These are phyloP conservation scores for Solanum aculeatissimum DNA, from an alignment of 305 asterid genomes.

Conservation along the genomic window DNA sequence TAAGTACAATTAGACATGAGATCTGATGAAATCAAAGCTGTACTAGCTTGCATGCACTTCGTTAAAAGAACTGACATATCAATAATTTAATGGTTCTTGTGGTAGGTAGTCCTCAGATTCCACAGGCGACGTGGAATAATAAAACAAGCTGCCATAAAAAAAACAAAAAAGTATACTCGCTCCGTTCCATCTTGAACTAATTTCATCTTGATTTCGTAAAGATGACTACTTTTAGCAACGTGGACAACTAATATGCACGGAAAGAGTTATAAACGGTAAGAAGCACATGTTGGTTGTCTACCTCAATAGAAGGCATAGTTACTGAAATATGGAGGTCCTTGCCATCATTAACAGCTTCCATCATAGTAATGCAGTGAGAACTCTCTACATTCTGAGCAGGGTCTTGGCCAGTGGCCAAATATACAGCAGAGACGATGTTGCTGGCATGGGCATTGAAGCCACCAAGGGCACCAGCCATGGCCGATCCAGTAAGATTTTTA, in stretches of 20 bases:
- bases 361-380: slow-evolving; percentile 46
- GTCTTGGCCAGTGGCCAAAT: slow-evolving; percentile 44
- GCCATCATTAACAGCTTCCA: slow-evolving; percentile 42
- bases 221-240: too few relatives aligned
- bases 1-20: not conserved
- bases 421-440: slow-evolving; percentile 38
- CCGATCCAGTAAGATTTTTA: slow-evolving; percentile 39
- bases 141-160: not conserved
- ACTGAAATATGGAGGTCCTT: slow-evolving; percentile 45
- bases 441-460: slow-evolving; percentile 52
- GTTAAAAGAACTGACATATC: not conserved
- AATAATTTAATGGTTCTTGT: not conserved
- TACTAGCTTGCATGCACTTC: not conserved
- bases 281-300: not conserved
- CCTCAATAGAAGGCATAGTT: slow-evolving; percentile 54
- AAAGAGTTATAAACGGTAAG: not conserved
- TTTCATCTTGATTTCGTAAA: not conserved
- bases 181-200: not conserved
- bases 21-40: slow-evolving; percentile 2
- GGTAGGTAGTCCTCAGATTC: not conserved
- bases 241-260: too few relatives aligned
- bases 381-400: slow-evolving; percentile 54
- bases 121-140: not conserved
- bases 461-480: slow-evolving; percentile 47
- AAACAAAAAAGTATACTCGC: too few relatives aligned